Conservation (phyloP, 768 basidiomycete genomes). For the Plicaturopsis crispa region DNA sequence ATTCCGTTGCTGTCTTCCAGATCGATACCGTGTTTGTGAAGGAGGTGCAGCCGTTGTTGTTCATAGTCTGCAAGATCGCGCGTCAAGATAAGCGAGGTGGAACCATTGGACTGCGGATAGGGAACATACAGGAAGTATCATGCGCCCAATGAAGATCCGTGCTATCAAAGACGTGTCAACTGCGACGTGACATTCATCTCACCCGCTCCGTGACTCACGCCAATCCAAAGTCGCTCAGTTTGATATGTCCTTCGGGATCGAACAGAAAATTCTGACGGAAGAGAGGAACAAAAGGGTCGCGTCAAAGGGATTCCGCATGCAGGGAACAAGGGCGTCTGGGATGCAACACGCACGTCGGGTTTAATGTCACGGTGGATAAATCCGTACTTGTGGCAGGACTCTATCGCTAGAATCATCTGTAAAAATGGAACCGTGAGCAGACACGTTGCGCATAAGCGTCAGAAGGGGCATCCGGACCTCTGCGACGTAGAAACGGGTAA, state of each 20-base stretch:
- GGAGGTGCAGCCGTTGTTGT: conserved; percentile 80
- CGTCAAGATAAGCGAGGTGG: too few relatives aligned
- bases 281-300: conserved; percentile 13
- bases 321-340: conserved; percentile 15
- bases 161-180: conserved; percentile 29
- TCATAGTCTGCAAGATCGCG: conserved; percentile 80
- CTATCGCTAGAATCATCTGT: conserved; percentile 93
- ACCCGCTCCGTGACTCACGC: conserved; percentile 53
- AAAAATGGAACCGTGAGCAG: conserved; percentile 10
- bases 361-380: conserved; percentile 99
- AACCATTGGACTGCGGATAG: conserved; percentile 15
- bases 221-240: conserved; percentile 91
- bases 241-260: conserved; percentile 88
- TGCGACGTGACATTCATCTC: conserved; percentile 11
- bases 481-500: conserved; percentile 89
- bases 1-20: conserved; percentile 70
- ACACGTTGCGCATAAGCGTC: conserved; percentile 9
- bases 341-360: conserved; percentile 61
- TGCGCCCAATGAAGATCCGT: conserved; percentile 96
- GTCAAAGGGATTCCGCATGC: conserved; percentile 19
- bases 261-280: conserved; percentile 84
- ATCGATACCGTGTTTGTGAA: conserved; percentile 93
- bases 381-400: conserved; percentile 88
- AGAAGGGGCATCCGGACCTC: conserved; percentile 49
- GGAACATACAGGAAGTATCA: conserved; percentile 74